Base-by-base conservation (phyloP, 139 green algal genomes). In the Chlamydomonas sphaeroides region DNA sequence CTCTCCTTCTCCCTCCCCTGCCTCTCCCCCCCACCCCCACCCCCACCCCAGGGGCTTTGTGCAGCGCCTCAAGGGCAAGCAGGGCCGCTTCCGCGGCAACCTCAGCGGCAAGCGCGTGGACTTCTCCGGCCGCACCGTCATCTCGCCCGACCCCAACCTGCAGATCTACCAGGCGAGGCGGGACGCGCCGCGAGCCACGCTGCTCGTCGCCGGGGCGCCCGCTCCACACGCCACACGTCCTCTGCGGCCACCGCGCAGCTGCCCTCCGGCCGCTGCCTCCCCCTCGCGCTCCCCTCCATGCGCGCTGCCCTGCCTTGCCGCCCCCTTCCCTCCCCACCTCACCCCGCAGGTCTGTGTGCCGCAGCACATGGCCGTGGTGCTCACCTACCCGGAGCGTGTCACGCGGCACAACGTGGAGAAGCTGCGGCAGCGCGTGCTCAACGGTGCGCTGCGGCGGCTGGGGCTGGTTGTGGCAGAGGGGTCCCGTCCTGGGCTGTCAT, bases 61-160 rank as follows among this genome's bases (percentile, higher is more conserved):
- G 87, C 97, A 99, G 94, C 92, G 97, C 32, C 91, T 99, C 14
- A 99, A 99, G 91, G 97, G 97, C 85, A 99, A 99, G 93, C 92
- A 97, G 90, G 97, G 97, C 0, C 94, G 97, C 39, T 99, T 99
- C 90, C 88, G 97, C 0, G 96, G 96, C 74, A 99, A 99, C 92
- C 93, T 99, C 51, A 95, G 84, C 1, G 84, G 97, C 62, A 99
- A 99, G 92, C 92, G 97, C 15, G 97, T 99, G 10, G 97, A 99
- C 91, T 99, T 99, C 83, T 95, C 79, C 32, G 96, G 93, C 1
- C 92, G 97, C 42, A 99, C 97, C 2, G 97, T 99, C 87, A 99
- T 99, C 85, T 97, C 92, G 1, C 97, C 97, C 14, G 97, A 99
- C 90, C 97, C 97, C n/a, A 99, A 99, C 90, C 87, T 99, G 65